Evolutionary conservation across 495 filamentous ascomycete species (phyloP).

Genomic region (Lineolata rhizophorae): DNA sequence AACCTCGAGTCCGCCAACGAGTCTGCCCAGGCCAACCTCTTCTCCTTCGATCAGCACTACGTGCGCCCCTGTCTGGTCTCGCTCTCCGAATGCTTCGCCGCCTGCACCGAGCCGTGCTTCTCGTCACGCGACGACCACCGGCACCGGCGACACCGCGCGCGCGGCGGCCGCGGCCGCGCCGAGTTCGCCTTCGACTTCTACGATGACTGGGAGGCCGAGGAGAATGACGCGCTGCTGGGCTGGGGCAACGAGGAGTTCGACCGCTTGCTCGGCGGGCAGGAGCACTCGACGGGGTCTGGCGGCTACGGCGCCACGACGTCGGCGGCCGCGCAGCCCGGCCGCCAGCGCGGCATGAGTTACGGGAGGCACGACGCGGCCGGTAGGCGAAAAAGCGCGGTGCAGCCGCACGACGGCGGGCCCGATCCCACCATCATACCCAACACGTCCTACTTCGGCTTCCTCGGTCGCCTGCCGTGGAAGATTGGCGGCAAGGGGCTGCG

Average conservation of each 20-base stretch:
- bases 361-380: slow-evolving; percentile 26
- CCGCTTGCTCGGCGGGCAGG: slow-evolving; percentile 59
- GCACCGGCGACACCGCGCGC: slow-evolving; percentile 36
- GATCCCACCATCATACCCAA: slow-evolving; percentile 86
- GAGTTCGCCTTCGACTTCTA: slow-evolving; percentile 93
- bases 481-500: slow-evolving; percentile 55
- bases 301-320: slow-evolving; percentile 29
- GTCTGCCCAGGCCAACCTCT: slow-evolving; percentile 70
- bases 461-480: slow-evolving; percentile 67
- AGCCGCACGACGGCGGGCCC: slow-evolving; percentile 31
- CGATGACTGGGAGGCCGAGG: slow-evolving; percentile 86
- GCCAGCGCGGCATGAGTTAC: slow-evolving; percentile 75
- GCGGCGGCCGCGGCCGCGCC: slow-evolving; percentile 31
- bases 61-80: slow-evolving; percentile 58
- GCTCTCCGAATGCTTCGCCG: slow-evolving; percentile 38
- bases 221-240: slow-evolving; percentile 40
- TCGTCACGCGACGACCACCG: slow-evolving; percentile 47
- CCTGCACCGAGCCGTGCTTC: slow-evolving; percentile 51
- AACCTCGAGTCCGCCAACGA: slow-evolving; percentile 86
- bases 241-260: slow-evolving; percentile 75
- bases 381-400: slow-evolving; percentile 41
- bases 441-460: slow-evolving; percentile 66
- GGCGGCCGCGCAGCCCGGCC: slow-evolving; percentile 37
- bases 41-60: slow-evolving; percentile 69
- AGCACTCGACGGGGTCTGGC: no score